Evolutionary conservation across 495 filamentous ascomycete species (phyloP), one percentile per base, ranked within the genome.

Genomic region (Penicillium lividum): DNA sequence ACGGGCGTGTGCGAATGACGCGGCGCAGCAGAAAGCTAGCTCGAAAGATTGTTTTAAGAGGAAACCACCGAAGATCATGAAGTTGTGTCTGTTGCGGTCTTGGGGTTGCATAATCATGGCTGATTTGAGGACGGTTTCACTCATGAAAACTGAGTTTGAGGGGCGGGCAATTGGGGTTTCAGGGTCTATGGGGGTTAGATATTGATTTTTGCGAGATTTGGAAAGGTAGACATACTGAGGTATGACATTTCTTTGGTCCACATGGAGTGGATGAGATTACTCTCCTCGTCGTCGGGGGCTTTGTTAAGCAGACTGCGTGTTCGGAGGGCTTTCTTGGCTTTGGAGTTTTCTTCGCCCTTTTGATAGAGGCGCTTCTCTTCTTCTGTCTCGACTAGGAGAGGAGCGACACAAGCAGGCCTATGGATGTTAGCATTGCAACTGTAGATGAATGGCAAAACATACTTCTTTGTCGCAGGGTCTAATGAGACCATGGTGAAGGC

Each of bases 31-130:
- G 74, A 95, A 95, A n/a, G 91, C 89, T 1, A 95, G 80, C 72
- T 95, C 91, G 65, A 93, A 93, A 4, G 88, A 88, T 59, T 88
- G 84, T 68, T 91, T 91, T 0, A 95, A 79, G 1, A 93, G 83
- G 70, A 90, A 93, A 18, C 91, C 91, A 25, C 91, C 91, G 65
- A 93, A 95, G 51, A 95, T 92, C 90, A 92, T 92, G 76, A 92
- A 92, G 63, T 90, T 88, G 74, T 93, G 89, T 3, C 89, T 79
- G 71, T 93, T 93, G 34, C 90, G 86, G 67, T 91, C 85, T 70
- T 93, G 90, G 4, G 91, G 91, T 63, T 93, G 90, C 91, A 95
- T 95, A 56, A 95, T 91, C 63, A 82, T 82, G 5, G 89, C 87
- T 1, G 87, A 87, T 54, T 83, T 81, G 29, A 93, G 78, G 25